phyloP scores from a whole-genome alignment of 495 filamentous ascomycete species.

The Alectoria sarmentosa region DNA sequence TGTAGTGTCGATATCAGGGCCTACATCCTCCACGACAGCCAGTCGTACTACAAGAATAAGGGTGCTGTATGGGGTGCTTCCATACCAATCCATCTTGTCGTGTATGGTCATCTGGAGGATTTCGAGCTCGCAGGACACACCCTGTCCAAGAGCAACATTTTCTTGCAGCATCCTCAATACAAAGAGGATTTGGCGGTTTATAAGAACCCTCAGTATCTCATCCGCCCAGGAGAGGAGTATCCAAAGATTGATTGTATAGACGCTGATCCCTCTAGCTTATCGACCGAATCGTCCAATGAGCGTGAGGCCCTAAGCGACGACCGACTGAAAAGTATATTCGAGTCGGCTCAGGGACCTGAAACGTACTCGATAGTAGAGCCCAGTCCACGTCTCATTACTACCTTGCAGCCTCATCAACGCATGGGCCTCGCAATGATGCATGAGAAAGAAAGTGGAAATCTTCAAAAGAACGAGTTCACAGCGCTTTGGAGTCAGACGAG shows the following conservation, averaged over 20 bases:
- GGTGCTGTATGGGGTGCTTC: constrained; percentile 5
- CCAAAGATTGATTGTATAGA: background rate
- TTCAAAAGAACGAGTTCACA: constrained; percentile 3
- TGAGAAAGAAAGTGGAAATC: constrained; percentile 10
- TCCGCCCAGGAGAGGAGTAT: constrained; percentile 4
- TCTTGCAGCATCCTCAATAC: constrained; percentile 9
- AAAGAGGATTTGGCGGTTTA: background rate
- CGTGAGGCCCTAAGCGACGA: background rate
- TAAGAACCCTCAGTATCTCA: constrained; percentile 8
- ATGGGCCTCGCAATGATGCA: constrained; percentile 12
- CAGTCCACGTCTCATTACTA: constrained; percentile 7
- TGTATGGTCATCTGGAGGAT: constrained; percentile 6
- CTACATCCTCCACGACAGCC: background rate
- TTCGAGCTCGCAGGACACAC: constrained; percentile 3
- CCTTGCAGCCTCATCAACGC: constrained; percentile 1
- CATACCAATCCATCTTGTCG: constrained; percentile 2
- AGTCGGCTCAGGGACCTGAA: constrained; percentile 14
- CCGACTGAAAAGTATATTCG: constrained; percentile 6
- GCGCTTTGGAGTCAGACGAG: constrained; percentile 5
- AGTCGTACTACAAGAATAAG: background rate
- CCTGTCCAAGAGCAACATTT: background rate
- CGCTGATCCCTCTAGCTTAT: background rate
- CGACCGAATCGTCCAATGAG: background rate
- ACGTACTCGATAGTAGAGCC: constrained; percentile 1
- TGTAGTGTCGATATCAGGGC: background rate